Base-by-base conservation (phyloP, 1,139 yeast genomes). In the Nakaseomyces uthaithaninus region DNA sequence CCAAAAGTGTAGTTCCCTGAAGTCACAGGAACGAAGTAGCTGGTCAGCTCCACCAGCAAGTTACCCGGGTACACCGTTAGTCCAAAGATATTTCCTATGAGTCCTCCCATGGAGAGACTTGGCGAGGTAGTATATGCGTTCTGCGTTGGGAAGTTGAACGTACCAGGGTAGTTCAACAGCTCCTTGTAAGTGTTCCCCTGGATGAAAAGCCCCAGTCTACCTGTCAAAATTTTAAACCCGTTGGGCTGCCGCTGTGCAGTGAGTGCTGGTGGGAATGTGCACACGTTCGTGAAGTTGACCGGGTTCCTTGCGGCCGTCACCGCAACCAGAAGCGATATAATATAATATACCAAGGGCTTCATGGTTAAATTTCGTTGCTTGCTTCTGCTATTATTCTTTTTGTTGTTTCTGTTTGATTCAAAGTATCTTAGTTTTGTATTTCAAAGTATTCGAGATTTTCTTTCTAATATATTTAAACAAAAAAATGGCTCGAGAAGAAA, bases 1-100 rank as follows among this genome's bases (percentile, higher is more conserved):
- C 42, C 44, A 4, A 35, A 22, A 5, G 50, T 44, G 37, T 59
- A 59, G 7, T 46, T 39, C 42, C 64, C 64, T 12, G 51, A 40
- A 8, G 27, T 33, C 6, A 34, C 34, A 18, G 63, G 47, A 8
- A 38, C 23, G 42, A 57, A 56, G 33, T 55, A 58, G 42, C 61
- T 60, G n/a, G 49, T 42, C 8, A 51, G 43, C 39, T 51, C 57
- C 18, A 50, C 36, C 9, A 49, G 42, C 24, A 54, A 47, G 28
- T 52, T 48, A 2, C 49, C 37, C 16, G 35, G 19, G 3, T 28
- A n/a, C n/a, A n/a, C n/a, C n/a, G n/a, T n/a, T n/a, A n/a, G n/a
- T n/a, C n/a, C n/a, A n/a, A n/a, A n/a, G n/a, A n/a, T n/a, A n/a
- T n/a, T n/a, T n/a, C n/a, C n/a, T n/a, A n/a, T n/a, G 25, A 22